phyloP scores from a whole-genome alignment of 2,329 filamentous ascomycete species.

The Monosporascus sp. region DNA sequence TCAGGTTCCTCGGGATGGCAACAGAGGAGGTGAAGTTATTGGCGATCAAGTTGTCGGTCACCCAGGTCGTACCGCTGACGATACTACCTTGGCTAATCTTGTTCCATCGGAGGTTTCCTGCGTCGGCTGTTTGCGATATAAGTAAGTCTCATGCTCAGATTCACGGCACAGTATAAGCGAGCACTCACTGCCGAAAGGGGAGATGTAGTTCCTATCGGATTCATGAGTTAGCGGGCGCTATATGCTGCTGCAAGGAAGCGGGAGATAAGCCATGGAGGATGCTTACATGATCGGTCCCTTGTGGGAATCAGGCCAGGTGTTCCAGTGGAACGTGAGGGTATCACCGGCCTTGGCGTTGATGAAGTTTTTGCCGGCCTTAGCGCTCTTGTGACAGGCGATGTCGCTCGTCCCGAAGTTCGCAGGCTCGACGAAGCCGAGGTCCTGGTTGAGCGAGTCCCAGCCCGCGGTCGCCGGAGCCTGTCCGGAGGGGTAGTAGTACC shows the following conservation, averaged over 20 bases:
- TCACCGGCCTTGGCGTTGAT: constrained; percentile 31
- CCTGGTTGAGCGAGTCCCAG: constrained; percentile 14
- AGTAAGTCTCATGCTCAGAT: no score
- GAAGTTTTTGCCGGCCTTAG: constrained; percentile 33
- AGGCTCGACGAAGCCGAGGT: constrained; percentile 30
- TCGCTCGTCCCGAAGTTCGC: constrained; percentile 27
- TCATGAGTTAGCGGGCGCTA: no score
- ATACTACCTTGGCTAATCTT: constrained; percentile 52
- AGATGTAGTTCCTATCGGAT: constrained; percentile 23
- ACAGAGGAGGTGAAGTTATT: constrained; percentile 38
- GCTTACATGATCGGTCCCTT: constrained; percentile 24
- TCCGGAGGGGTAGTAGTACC: constrained; percentile 14
- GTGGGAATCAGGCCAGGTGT: constrained; percentile 33
- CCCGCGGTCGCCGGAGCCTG: constrained; percentile 13
- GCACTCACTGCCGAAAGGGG: constrained; percentile 29
- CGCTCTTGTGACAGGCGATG: constrained; percentile 43
- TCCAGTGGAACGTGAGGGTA: constrained; percentile 34
- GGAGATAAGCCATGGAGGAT: no score
- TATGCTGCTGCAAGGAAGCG: no score
- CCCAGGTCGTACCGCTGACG: constrained; percentile 43
- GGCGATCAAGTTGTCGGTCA: constrained; percentile 41
- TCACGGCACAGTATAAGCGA: neutral
- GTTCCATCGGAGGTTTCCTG: constrained; percentile 44
- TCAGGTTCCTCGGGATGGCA: constrained; percentile 37
- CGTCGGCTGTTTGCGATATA: constrained; percentile 34